Percentiles rank a stretch among this genome's conserved stretches.
These are phyloP conservation scores for Xylaria grammica DNA, from an alignment of 495 filamentous ascomycete genomes.

Conservation along the genomic window DNA sequence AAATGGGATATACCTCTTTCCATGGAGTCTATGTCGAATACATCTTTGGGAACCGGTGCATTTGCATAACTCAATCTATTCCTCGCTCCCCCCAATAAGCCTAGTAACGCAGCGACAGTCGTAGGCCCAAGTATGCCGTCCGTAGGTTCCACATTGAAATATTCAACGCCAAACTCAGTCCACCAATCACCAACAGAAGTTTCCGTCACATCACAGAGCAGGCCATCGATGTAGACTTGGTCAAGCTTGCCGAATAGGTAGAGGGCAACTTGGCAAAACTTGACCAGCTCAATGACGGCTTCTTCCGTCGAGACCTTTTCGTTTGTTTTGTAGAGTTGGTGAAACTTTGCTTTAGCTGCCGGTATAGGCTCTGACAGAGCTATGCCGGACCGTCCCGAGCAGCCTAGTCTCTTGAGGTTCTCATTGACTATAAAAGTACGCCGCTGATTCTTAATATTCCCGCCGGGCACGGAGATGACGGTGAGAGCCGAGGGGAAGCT, in stretches of 20 bases:
- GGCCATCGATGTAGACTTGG: conserved; percentile 88
- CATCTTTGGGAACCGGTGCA: conserved; percentile 87
- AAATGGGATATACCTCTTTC: conserved; percentile 86
- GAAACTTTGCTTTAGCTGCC: conserved; percentile 88
- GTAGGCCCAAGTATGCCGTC: conserved; percentile 93
- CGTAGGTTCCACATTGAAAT: conserved; percentile 87
- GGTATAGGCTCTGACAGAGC: conserved; percentile 74
- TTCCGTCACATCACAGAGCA: conserved; percentile 93
- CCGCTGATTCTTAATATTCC: conserved; percentile 79
- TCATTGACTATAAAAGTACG: conserved; percentile 94
- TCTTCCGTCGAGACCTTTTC: conserved; percentile 77
- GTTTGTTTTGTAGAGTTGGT: conserved; percentile 84
- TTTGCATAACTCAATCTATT: conserved; percentile 82
- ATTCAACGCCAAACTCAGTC: conserved; percentile 88
- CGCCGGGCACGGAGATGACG: conserved; percentile 85
- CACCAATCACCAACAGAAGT: conserved; percentile 93
- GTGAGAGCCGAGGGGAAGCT: conserved; percentile 88
- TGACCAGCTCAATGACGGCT: conserved; percentile 87
- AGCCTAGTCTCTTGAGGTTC: conserved; percentile 88
- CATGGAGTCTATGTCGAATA: conserved; percentile 80
- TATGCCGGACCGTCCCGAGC: conserved; percentile 86
- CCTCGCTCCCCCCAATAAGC: conserved; percentile 84
- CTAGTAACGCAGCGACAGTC: conserved; percentile 86
- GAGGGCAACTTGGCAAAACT: conserved; percentile 88
- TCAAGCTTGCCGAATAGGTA: conserved; percentile 86